Evolutionary conservation across 192 early-diverging fungal species (phyloP).

Genomic region (Coemansia sp.): DNA sequence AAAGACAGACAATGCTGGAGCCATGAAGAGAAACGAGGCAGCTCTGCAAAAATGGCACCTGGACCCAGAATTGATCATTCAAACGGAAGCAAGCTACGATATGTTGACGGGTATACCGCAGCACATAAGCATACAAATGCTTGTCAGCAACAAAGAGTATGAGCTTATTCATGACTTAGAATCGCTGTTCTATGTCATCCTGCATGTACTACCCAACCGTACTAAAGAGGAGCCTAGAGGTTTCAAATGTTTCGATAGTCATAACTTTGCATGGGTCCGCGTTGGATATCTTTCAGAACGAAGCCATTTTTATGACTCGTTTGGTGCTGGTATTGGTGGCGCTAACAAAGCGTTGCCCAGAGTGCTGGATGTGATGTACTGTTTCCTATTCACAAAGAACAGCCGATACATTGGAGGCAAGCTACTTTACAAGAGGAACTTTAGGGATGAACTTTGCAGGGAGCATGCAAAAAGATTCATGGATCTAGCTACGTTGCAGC

Average conservation of each 20-base stretch:
- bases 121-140: slow-evolving; percentile 16
- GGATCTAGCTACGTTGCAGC: neutral
- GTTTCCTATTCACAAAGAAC: neutral
- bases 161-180: slow-evolving; percentile 15
- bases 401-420: neutral
- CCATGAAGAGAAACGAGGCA: neutral
- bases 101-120: neutral
- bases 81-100: neutral
- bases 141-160: neutral
- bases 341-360: neutral
- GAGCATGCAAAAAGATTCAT: neutral
- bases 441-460: neutral
- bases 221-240: neutral
- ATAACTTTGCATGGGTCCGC: neutral
- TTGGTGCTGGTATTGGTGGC: neutral
- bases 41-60: neutral
- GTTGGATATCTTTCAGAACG: neutral
- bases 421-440: neutral
- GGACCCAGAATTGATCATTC: neutral
- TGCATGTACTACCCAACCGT: neutral
- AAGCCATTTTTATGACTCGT: neutral
- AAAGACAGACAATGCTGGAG: neutral
- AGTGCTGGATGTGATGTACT: neutral
- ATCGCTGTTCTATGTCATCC: slow-evolving; percentile 19
- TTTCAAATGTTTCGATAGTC: neutral